phyloP scores from a whole-genome alignment of 2,329 filamentous ascomycete species.

The Fusarium musae region DNA sequence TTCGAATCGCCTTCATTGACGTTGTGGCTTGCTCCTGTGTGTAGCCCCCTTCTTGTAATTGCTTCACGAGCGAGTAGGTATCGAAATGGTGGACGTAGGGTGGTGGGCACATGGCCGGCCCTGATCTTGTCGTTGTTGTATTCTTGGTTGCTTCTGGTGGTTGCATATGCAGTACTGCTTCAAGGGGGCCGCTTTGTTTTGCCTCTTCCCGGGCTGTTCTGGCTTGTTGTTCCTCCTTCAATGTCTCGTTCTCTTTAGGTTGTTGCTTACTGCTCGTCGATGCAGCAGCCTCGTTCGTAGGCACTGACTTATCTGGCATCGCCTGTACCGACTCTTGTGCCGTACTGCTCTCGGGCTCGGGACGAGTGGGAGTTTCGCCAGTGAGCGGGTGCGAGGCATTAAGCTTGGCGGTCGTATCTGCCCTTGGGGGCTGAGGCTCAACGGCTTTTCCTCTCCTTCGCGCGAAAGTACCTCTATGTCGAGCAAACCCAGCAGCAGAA shows the following conservation, averaged over 20 bases:
- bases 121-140: conserved; percentile 50
- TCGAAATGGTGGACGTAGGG: conserved; percentile 97
- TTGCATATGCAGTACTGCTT: conserved; percentile 61
- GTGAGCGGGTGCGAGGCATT: conserved; percentile 29
- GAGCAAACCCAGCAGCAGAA: conserved; percentile 53
- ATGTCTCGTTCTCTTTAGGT: conserved; percentile 10
- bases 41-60: conserved; percentile 80
- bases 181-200: conserved; percentile 60
- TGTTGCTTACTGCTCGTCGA: conserved; percentile 10
- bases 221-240: conserved; percentile 35
- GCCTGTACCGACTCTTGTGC: conserved; percentile 15
- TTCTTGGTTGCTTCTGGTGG: conserved; percentile 53
- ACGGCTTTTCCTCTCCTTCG: conserved; percentile 70
- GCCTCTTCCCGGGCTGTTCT: conserved; percentile 50
- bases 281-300: conserved; percentile 7
- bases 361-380: conserved; percentile 20
- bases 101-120: conserved; percentile 76
- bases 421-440: conserved; percentile 58
- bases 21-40: conserved; percentile 79
- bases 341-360: conserved; percentile 2
- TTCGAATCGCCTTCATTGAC: conserved; percentile 91
- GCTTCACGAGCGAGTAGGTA: conserved; percentile 87
- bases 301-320: background rate
- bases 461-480: conserved; percentile 59
- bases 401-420: conserved; percentile 31